Conservation (phyloP, 805 yeast species). For the Pichia scutulata region DNA sequence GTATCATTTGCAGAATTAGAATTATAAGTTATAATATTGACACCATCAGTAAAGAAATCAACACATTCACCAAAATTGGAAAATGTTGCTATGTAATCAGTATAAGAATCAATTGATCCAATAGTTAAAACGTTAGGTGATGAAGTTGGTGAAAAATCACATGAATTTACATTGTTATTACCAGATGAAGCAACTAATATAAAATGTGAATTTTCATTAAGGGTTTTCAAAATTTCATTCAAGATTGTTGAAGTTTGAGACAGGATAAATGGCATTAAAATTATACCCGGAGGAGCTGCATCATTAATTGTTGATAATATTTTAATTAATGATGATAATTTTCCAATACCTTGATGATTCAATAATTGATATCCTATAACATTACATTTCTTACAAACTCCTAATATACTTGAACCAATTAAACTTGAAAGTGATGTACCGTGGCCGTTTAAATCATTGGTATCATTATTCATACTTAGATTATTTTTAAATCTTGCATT, state of each 20-base stretch:
- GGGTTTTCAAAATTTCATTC: slow-evolving; percentile 38
- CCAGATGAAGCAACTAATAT: slow-evolving; percentile 46
- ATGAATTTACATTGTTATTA: slow-evolving; percentile 37
- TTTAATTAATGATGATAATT: slow-evolving; percentile 27
- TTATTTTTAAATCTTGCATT: slow-evolving; percentile 20
- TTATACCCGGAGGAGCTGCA: slow-evolving; percentile 21
- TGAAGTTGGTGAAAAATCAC: slow-evolving; percentile 40
- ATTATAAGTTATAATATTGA: slow-evolving; percentile 31
- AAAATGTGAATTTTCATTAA: slow-evolving; percentile 31
- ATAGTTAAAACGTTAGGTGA: slow-evolving; percentile 34
- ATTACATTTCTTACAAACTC: slow-evolving; percentile 42
- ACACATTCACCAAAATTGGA: slow-evolving; percentile 48
- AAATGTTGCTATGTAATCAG: slow-evolving; percentile 30
- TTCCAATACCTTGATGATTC: slow-evolving; percentile 31
- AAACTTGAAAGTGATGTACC: slow-evolving; percentile 54
- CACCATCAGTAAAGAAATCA: slow-evolving; percentile 45
- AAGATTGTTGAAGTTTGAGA: slow-evolving; percentile 32
- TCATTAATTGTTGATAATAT: slow-evolving; percentile 20
- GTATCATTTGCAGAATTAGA: slow-evolving; percentile 22
- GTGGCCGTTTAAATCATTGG: slow-evolving; percentile 38
- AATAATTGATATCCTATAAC: slow-evolving; percentile 38
- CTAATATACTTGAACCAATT: slow-evolving; percentile 42
- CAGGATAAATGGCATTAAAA: slow-evolving; percentile 31
- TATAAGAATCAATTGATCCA: slow-evolving; percentile 32
- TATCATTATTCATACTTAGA: neutral